These are phyloP conservation scores for Xylariaceae sp. DNA, from an alignment of 2,329 filamentous ascomycete genomes.

Conservation along the genomic window DNA sequence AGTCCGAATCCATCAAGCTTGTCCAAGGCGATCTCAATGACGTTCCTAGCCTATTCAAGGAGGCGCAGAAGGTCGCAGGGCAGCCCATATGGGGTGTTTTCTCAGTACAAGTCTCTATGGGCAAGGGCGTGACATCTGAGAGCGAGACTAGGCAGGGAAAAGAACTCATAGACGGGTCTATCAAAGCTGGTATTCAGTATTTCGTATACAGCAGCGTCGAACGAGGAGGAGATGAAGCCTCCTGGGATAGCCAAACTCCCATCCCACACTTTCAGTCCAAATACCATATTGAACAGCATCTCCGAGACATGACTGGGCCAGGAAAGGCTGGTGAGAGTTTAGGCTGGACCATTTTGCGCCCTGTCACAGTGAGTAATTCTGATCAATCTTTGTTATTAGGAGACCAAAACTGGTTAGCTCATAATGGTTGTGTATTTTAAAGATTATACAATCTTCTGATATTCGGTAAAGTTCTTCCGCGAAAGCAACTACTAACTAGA, in stretches of 20 bases:
- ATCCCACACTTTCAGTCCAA: constrained; percentile 69
- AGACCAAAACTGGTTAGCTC: too few relatives aligned
- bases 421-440: neutral
- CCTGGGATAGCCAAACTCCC: constrained; percentile 57
- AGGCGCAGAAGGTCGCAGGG: constrained; percentile 29
- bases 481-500: neutral
- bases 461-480: too few relatives aligned
- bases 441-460: neutral
- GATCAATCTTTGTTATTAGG: neutral
- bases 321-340: constrained; percentile 48
- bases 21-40: constrained; percentile 61
- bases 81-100: constrained; percentile 63
- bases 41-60: constrained; percentile 53
- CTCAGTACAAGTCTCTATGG: constrained; percentile 54
- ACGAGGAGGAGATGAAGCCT: constrained; percentile 59
- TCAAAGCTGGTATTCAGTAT: constrained; percentile 60
- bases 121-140: constrained; percentile 44
- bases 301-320: constrained; percentile 52
- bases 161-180: constrained; percentile 61
- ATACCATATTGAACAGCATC: constrained; percentile 65
- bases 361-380: constrained; percentile 48
- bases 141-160: constrained; percentile 59
- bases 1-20: constrained; percentile 48
- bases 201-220: constrained; percentile 71
- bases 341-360: constrained; percentile 67